Evolutionary conservation across 225 moss, liverwort and hornwort species (phyloP).

Genomic region (Climacium dendroides): DNA sequence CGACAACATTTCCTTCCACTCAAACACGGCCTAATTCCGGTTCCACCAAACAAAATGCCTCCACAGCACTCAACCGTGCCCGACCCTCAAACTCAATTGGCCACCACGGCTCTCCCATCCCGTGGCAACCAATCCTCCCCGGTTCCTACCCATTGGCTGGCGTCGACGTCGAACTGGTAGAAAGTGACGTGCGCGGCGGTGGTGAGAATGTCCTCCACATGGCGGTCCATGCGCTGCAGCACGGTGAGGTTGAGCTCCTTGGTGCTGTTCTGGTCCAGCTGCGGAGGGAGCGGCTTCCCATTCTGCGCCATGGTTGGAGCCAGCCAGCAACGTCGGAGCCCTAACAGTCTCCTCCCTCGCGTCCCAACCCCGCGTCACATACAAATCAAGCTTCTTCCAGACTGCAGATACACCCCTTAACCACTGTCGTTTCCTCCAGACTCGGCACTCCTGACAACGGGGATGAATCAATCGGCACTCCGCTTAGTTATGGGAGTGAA

Average conservation of each 20-base stretch:
- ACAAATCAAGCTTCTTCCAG: not conserved
- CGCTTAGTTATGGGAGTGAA: too few relatives aligned
- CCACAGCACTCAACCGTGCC: not conserved
- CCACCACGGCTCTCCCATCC: not conserved
- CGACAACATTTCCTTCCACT: not conserved
- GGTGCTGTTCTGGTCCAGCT: conserved; percentile 98
- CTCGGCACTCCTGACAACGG: too few relatives aligned
- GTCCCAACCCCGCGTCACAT: not conserved
- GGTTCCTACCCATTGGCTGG: conserved; percentile 78
- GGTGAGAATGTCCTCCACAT: conserved; percentile 95
- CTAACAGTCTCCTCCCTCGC: not conserved
- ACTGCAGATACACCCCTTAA: not conserved
- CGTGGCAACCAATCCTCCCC: not conserved
- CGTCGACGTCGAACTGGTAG: conserved; percentile 90
- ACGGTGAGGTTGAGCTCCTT: conserved; percentile 98
- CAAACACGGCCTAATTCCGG: not conserved
- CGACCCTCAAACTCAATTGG: not conserved
- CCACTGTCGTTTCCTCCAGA: not conserved
- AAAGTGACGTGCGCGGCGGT: conserved; percentile 97
- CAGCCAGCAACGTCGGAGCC: not conserved
- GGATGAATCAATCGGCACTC: not conserved
- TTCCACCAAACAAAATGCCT: not conserved
- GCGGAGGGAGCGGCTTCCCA: conserved; percentile 82
- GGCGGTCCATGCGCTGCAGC: conserved; percentile 93
- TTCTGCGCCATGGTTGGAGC: conserved; percentile 48